Evolutionary conservation across 177 flowering plant species (phyloP).

Genomic region (Vitis hybrid): DNA sequence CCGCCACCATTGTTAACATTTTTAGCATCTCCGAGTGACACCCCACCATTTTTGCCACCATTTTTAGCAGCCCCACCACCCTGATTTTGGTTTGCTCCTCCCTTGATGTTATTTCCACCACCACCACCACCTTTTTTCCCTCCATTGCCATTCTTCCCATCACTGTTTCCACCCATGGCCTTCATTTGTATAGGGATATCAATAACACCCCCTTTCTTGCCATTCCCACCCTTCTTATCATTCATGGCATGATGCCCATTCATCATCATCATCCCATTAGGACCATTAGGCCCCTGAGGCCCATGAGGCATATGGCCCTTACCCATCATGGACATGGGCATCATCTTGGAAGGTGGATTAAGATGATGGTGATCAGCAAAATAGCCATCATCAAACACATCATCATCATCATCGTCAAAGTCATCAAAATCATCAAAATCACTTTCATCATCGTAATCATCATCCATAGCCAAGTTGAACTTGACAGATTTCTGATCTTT

Average conservation of each 20-base stretch:
- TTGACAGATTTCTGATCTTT: conserved; percentile 52
- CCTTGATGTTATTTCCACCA: conserved; percentile 5
- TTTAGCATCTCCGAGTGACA: neutral
- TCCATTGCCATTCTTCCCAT: neutral
- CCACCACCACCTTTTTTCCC: conserved; percentile 16
- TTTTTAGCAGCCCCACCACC: conserved; percentile 19
- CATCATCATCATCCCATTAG: conserved; percentile 8
- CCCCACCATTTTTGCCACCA: conserved; percentile 16
- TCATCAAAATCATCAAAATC: conserved; percentile 24
- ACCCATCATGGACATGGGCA: conserved; percentile 14
- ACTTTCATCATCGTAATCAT: conserved; percentile 24
- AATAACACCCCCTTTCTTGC: conserved; percentile 38
- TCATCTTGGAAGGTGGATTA: conserved; percentile 15
- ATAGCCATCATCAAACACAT: conserved; percentile 22
- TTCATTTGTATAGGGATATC: conserved; percentile 24
- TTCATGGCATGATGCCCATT: conserved; percentile 10
- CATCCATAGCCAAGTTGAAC: conserved; percentile 33
- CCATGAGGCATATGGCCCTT: conserved; percentile 14
- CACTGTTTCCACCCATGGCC: conserved; percentile 21
- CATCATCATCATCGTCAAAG: conserved; percentile 25
- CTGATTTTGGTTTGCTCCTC: conserved; percentile 7
- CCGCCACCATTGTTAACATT: conserved; percentile 11
- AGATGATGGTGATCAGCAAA: conserved; percentile 12
- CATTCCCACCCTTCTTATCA: conserved; percentile 21
- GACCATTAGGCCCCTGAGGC: conserved; percentile 15